Evolutionary conservation across 192 early-diverging fungal genomes (phyloP).

Genomic region (Coemansia sp.): DNA sequence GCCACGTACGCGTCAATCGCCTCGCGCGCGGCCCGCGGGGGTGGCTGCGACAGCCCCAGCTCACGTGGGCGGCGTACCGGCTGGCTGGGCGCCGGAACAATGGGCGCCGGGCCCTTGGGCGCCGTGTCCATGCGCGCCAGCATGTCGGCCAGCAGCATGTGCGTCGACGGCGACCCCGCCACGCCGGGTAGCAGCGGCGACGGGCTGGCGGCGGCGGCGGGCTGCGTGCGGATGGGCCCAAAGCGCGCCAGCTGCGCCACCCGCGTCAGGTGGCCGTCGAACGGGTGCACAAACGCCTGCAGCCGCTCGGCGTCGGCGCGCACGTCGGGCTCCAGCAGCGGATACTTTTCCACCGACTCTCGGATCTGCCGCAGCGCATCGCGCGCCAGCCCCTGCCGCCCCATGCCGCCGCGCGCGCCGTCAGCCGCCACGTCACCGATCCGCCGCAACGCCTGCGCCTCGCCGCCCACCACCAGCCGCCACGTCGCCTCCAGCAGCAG

Average conservation of each 20-base stretch:
- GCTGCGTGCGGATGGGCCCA: slow-evolving; percentile 30
- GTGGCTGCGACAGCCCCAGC: slow-evolving; percentile 14
- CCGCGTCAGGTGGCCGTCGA: slow-evolving; percentile 51
- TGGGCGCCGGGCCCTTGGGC: not conserved
- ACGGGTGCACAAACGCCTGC: slow-evolving; percentile 47
- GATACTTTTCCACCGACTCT: slow-evolving; percentile 28
- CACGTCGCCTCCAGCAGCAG: slow-evolving; percentile 43
- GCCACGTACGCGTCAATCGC: slow-evolving; percentile 23
- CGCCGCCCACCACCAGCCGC: slow-evolving; percentile 47
- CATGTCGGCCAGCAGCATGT: slow-evolving; percentile 34
- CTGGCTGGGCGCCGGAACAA: not conserved
- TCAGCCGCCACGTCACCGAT: not conserved
- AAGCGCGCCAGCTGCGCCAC: slow-evolving; percentile 28
- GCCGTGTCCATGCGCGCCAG: not conserved
- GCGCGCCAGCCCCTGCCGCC: slow-evolving; percentile 26
- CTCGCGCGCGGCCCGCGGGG: slow-evolving; percentile 38
- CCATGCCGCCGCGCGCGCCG: not conserved
- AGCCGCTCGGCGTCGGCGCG: slow-evolving; percentile 21
- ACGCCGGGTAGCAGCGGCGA: not conserved
- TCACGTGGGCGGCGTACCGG: slow-evolving; percentile 1
- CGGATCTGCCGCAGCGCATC: slow-evolving; percentile 49
- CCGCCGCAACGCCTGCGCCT: slow-evolving; percentile 25
- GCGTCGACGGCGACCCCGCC: slow-evolving; percentile 24
- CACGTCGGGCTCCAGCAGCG: slow-evolving; percentile 27
- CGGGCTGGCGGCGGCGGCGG: not conserved